A percentile compares a stretch with the other conserved stretches of the same genome.
Evolutionary conservation across 805 yeast genomes (phyloP).

Genomic region (Geotrichum ghanense): DNA sequence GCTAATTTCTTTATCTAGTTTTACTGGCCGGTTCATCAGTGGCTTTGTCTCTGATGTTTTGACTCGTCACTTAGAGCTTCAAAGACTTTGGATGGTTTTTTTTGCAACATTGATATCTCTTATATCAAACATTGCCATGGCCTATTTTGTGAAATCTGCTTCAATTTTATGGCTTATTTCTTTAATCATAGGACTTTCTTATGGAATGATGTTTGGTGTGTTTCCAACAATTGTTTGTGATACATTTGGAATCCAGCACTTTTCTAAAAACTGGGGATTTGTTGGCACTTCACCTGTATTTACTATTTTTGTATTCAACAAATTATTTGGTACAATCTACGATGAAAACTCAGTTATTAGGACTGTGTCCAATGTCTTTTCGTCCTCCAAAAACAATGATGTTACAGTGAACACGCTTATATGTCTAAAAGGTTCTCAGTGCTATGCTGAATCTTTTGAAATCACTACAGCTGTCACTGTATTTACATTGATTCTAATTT

Average conservation of each 20-base stretch:
- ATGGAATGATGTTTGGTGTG: slow-evolving; percentile 63
- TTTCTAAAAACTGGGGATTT: slow-evolving; percentile 66
- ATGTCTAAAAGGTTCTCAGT: slow-evolving; percentile 1
- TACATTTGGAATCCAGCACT: slow-evolving; percentile 53
- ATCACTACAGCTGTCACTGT: background rate
- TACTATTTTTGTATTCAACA: slow-evolving; percentile 48
- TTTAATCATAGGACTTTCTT: slow-evolving; percentile 52
- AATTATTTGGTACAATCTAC: slow-evolving; percentile 50
- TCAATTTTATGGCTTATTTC: slow-evolving; percentile 38
- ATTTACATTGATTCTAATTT: background rate
- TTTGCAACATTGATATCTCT: slow-evolving; percentile 37
- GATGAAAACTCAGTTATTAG: slow-evolving; percentile 32
- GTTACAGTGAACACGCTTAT: background rate
- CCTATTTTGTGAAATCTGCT: slow-evolving; percentile 27
- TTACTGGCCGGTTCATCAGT: slow-evolving; percentile 50
- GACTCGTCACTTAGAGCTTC: slow-evolving; percentile 32
- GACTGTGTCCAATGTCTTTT: background rate
- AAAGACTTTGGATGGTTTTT: slow-evolving; percentile 44
- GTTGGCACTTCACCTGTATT: slow-evolving; percentile 55
- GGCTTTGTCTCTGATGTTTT: slow-evolving; percentile 59
- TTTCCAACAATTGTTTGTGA: slow-evolving; percentile 69
- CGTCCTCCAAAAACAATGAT: background rate
- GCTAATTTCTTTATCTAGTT: slow-evolving; percentile 52
- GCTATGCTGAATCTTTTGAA: slow-evolving; percentile 3
- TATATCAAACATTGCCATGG: slow-evolving; percentile 22